Evolutionary conservation across 2,329 filamentous ascomycete species (phyloP), one percentile per base, ranked within the genome.

Genomic region (Monilinia fructigena): DNA sequence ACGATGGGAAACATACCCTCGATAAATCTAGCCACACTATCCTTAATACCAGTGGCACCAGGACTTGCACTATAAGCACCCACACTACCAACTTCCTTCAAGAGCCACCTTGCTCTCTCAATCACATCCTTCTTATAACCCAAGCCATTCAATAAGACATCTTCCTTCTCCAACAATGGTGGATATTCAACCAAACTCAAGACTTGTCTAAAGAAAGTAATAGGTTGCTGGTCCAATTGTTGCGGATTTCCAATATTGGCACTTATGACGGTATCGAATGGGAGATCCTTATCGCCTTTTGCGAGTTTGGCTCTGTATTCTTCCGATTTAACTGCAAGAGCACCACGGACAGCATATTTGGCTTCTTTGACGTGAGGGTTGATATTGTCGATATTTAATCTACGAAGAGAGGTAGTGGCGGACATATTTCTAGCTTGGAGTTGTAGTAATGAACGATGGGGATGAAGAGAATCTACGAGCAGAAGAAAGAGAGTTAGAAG

Each of bases 191-290:
- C 80, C 69, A 99, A 79, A 80, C 92, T 96, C 75, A 95, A 85
- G 38, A 99, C 95, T 81, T 99, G 94, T 73, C 95, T 89, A 87
- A 99, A 97, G 84, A 97, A 99, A 73, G 95, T 99, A 75, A 99
- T 94, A 75, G 95, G 95, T 84, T 98, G 96, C 85, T 99, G 95
- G 81, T 97, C 95, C 70, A 99, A 87, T 81, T 99, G 95, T 80
- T 99, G 95, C 4, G 95, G 95, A 82, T 99, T 99, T 76, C 95
- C 95, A 76, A 99, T 99, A 82, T 99, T 99, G 80, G 95, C 95
- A 70, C 91, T 93, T 81, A 99, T 94, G 79, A 99, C 89, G 68
- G 92, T 85, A 74, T 91, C 84, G 79, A 99, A 99, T 59, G 95
- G 94, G 61, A 98, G 83, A 67, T 71, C 69, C 3, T 68, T 69